A percentile compares a stretch with the other conserved stretches of the same genome.
Conservation (phyloP, 495 filamentous ascomycete species). For the Podospora conica region DNA sequence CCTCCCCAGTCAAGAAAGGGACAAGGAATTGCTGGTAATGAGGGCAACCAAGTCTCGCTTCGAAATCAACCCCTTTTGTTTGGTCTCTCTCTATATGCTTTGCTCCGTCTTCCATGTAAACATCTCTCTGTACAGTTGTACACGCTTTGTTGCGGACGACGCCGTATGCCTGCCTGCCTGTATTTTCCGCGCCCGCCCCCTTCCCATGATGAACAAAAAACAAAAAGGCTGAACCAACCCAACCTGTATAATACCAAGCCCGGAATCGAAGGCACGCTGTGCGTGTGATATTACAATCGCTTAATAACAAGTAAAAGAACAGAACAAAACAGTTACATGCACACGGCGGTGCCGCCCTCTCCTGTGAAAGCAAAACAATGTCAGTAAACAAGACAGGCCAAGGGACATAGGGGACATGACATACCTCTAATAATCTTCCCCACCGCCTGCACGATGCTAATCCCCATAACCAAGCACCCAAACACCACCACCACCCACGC, state of each 20-base stretch:
- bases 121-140: too few relatives aligned
- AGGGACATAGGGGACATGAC: constrained; percentile 18
- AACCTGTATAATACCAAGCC: not conserved
- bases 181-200: not conserved
- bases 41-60: not conserved
- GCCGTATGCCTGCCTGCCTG: not conserved
- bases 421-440: constrained; percentile 54
- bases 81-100: not conserved
- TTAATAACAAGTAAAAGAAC: not conserved
- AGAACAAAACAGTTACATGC: constrained; percentile 10
- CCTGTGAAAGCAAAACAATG: constrained; percentile 1
- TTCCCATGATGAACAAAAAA: constrained; percentile 1
- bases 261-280: not conserved
- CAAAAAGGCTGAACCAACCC: not conserved
- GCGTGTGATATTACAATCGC: not conserved
- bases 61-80: not conserved
- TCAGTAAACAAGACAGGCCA: not conserved
- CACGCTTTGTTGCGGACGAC: not conserved
- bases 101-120: not conserved
- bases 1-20: too few relatives aligned
- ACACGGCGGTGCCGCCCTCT: constrained; percentile 14
- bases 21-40: not conserved
- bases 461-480: constrained; percentile 74
- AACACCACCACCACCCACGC: constrained; percentile 66
- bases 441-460: constrained; percentile 70